Conservation (phyloP, 2,329 filamentous ascomycete species). For the Dissoconium aciculare region DNA sequence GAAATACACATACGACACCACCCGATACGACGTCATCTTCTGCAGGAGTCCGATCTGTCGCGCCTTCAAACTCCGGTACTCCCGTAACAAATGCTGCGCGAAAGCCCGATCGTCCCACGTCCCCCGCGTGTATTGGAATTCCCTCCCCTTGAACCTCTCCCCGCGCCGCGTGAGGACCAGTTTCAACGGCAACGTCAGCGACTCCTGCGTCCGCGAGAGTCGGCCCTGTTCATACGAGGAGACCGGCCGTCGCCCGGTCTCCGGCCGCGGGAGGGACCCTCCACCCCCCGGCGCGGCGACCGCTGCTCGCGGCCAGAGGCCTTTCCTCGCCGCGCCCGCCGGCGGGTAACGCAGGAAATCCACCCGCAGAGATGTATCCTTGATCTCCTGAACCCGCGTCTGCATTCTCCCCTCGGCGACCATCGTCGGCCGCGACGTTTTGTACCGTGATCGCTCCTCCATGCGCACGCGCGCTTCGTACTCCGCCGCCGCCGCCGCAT, state of each 20-base stretch:
- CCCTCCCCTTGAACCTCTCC: constrained; percentile 7
- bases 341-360: constrained; percentile 4
- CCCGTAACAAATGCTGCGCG: constrained; percentile 4
- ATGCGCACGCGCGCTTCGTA: constrained; percentile 1
- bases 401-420: constrained; percentile 3
- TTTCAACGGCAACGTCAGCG: constrained; percentile 5
- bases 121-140: constrained; percentile 3
- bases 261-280: no score
- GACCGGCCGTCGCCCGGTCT: no score
- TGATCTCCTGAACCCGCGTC: not conserved
- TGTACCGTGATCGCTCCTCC: constrained; percentile 1
- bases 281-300: not conserved
- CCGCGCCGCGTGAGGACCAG: constrained; percentile 11
- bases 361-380: constrained; percentile 2
- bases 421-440: not conserved
- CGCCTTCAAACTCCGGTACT: constrained; percentile 10
- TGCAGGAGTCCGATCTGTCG: constrained; percentile 9
- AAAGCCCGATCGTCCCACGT: constrained; percentile 10
- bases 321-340: constrained; percentile 2
- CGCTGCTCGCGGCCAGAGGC: constrained; percentile 10
- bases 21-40: constrained; percentile 10
- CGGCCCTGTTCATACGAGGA: not conserved
- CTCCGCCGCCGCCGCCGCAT: constrained; percentile 3
- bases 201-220: not conserved
- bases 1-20: constrained; percentile 11